phyloP scores from a whole-genome alignment of 2,329 filamentous ascomycete genomes.

The Botrytis byssoidea region DNA sequence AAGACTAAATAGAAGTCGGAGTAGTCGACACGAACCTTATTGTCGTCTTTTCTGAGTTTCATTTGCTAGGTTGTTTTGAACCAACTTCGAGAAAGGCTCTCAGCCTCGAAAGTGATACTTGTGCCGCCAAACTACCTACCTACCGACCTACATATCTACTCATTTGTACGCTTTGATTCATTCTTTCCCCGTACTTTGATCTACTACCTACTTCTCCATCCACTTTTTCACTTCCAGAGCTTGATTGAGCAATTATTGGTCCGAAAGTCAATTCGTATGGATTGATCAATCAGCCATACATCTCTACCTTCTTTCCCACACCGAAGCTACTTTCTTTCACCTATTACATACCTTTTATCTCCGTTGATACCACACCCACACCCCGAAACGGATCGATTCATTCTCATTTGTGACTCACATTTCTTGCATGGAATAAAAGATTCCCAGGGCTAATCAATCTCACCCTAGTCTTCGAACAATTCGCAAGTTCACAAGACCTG shows the following conservation, averaged over 20 bases:
- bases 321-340: constrained; percentile 12
- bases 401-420: constrained; percentile 34
- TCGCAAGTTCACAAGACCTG: constrained; percentile 27
- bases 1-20: background rate
- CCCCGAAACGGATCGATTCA: constrained; percentile 10
- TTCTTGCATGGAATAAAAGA: constrained; percentile 32
- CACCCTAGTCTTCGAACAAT: constrained; percentile 28
- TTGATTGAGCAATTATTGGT: constrained; percentile 2
- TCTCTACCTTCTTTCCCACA: background rate
- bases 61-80: background rate
- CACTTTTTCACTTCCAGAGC: background rate
- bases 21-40: background rate
- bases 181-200: background rate
- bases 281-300: constrained; percentile 6
- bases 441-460: constrained; percentile 31
- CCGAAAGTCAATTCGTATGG: background rate
- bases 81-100: background rate
- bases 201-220: background rate
- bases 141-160: background rate
- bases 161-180: constrained; percentile 1
- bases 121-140: background rate
- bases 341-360: background rate
- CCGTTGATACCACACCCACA: constrained; percentile 1
- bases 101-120: constrained; percentile 4
- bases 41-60: background rate